Conservation (phyloP, 805 yeast genomes). For the Hanseniaspora taiwanica region DNA sequence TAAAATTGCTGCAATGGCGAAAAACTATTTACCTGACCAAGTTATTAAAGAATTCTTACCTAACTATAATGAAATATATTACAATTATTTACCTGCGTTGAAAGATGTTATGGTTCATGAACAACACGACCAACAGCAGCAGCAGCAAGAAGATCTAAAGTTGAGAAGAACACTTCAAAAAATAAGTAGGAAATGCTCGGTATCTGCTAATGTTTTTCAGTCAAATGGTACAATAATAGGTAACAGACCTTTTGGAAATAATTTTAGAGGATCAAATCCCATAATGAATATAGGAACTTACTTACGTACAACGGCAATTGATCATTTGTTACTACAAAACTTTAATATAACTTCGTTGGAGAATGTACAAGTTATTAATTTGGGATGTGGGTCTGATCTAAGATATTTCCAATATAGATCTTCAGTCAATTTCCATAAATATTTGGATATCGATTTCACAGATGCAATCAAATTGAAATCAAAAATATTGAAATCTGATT, state of each 20-base stretch:
- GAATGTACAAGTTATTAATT: constrained; percentile 39
- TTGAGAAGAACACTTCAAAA: neutral
- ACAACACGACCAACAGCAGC: constrained; percentile 12
- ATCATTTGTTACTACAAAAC: constrained; percentile 28
- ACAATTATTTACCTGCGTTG: constrained; percentile 13
- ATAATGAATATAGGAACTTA: constrained; percentile 63
- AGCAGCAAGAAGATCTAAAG: neutral
- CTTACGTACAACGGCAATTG: constrained; percentile 42
- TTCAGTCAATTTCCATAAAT: constrained; percentile 17
- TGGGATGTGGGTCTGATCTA: constrained; percentile 61
- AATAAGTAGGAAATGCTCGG: neutral
- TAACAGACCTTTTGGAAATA: no score
- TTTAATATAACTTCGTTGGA: constrained; percentile 8
- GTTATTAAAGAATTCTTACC: constrained; percentile 14
- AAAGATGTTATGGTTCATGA: constrained; percentile 11
- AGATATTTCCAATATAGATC: constrained; percentile 25
- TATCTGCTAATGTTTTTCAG: neutral
- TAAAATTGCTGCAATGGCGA: constrained; percentile 37
- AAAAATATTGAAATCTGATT: neutral
- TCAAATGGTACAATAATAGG: neutral
- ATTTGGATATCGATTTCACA: constrained; percentile 39
- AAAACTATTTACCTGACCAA: constrained; percentile 34
- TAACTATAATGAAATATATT: constrained; percentile 12
- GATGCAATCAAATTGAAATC: constrained; percentile 34
- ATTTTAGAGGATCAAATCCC: constrained; percentile 35